Percentiles rank a stretch among this genome's conserved stretches.
These are phyloP conservation scores for Aspergillus versicolor DNA, from an alignment of 2,329 filamentous ascomycete genomes.

Conservation along the genomic window DNA sequence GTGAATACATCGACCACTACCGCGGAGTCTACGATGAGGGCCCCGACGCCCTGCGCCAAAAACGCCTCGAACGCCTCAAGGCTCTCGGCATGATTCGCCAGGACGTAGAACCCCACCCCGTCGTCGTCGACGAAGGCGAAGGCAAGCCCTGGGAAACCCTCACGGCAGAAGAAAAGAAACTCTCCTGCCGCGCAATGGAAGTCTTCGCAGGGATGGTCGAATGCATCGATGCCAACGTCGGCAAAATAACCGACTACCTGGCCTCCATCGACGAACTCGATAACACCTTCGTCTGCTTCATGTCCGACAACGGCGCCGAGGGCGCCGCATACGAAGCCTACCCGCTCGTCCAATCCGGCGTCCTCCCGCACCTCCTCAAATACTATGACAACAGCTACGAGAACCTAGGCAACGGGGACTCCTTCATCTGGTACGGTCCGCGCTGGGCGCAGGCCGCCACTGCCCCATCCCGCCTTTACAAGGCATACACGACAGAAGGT, in stretches of 20 bases:
- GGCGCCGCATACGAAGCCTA: slow-evolving; percentile 59
- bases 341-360: slow-evolving; percentile 55
- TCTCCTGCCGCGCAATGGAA: slow-evolving; percentile 56
- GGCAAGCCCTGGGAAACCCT: slow-evolving; percentile 45
- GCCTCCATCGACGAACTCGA: slow-evolving; percentile 58
- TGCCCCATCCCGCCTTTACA: slow-evolving; percentile 51
- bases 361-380: slow-evolving; percentile 55
- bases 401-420: slow-evolving; percentile 51
- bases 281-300: slow-evolving; percentile 64
- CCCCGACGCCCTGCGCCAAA: slow-evolving; percentile 55
- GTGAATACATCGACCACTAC: slow-evolving; percentile 57
- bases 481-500: slow-evolving; percentile 50
- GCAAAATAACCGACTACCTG: slow-evolving; percentile 58
- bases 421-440: slow-evolving; percentile 62
- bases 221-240: slow-evolving; percentile 60
- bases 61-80: slow-evolving; percentile 56
- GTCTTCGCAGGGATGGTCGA: slow-evolving; percentile 66
- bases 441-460: slow-evolving; percentile 58
- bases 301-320: slow-evolving; percentile 64
- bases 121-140: slow-evolving; percentile 46
- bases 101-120: slow-evolving; percentile 43
- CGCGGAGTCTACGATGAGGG: slow-evolving; percentile 61
- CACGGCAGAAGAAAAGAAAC: slow-evolving; percentile 38
- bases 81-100: slow-evolving; percentile 56
- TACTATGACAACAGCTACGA: slow-evolving; percentile 54